Base-by-base conservation (phyloP, 106 monocot species). In the Triglochin maritima region DNA sequence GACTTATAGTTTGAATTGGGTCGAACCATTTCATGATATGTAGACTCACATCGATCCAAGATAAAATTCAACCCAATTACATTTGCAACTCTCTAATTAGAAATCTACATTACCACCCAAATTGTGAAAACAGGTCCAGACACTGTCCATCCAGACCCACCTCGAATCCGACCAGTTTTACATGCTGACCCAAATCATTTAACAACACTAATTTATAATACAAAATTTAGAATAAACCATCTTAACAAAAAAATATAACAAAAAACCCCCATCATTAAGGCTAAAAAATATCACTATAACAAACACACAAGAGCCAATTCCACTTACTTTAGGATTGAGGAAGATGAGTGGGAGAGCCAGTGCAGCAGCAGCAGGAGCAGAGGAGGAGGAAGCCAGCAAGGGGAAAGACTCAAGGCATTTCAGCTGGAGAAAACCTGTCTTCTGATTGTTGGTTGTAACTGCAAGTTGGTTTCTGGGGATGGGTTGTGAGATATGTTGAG, bases 321-420 rank as follows among this genome's bases (percentile, higher is more conserved):
- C 42, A 10, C 69, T 67, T 44, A 44, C 66, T 14, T 47, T 9
- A 44, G 77, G 65, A 10, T 17, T 44, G 71, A 78, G 48, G 63
- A 79, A 64, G 41, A 29, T 29, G 1, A 50, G 17, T 9, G 79
- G 72, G 3, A 64, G 45, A 9, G 79, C 46, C 49, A 65, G 9
- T 63, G 60, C 55, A 49, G 50, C 57, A 63, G 69, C 55, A 49
- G 65, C 46, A 58, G 66, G 47, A 7, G 57, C 9, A 41, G 56
- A 29, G 44, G 57, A 29, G 46, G 49, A 53, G 6, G n/a, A 43
- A 42, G 13, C 17, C 41, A 7, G 45, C 43, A 46, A 47, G 47
- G 49, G 54, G 56, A 64, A 4, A 5, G 9, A n/a, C 12, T 7
- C 46, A 65, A 11, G 14, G 16, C 10, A 12, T 29, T 55, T 55